Evolutionary conservation across 2,329 filamentous ascomycete species (phyloP), one percentile per base, ranked within the genome.

Genomic region (Zymoseptoria passerinii): DNA sequence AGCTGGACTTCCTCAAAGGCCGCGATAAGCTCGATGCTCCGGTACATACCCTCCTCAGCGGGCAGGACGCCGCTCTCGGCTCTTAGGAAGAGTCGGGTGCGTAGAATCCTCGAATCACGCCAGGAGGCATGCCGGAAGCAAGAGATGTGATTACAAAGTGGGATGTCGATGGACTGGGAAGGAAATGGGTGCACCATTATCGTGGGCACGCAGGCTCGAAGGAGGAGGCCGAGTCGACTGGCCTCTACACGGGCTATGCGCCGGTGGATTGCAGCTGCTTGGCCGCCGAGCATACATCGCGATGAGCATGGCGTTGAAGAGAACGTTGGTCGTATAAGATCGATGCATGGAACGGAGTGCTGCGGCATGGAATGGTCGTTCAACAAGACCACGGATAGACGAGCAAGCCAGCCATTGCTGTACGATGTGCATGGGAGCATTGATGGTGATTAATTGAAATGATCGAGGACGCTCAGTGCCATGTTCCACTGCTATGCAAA

Each of bases 1-100:
- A 97, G 76, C 87, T 99, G 64, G 87, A 91, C 68, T 92, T 94
- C 76, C 84, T 99, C 66, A 90, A 95, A 73, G 94, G 94, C 67
- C 85, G 90, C 67, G 87, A 91, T 63, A 94, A 95, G 82, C 87
- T 99, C 67, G 84, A 87, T 67, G 87, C 86, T 57, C 90, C 91
- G 9, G 87, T 92, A 55, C 83, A 88, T 73, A 95, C 92, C 50
- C 83, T 99, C 44, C 83, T 99, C 62, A 86, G 80, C 51, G 83
- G 83, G 63, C 83, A 87, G 72, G 75, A 78, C 64, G 70, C 76
- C 67, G 71, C 58, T 28, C 51, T 63, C n/a, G 58, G 60, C 59
- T 52, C 50, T 1, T 52, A 44, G 35, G 13, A 44, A 4, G 16
- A n/a, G 35, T 44, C 35, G 13, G 35, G 16, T 44, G 35, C 13